Percentiles rank a stretch among this genome's conserved stretches.
phyloP scores from a whole-genome alignment of 225 moss, liverwort and hornwort species.

The Lunularia cruciata region DNA sequence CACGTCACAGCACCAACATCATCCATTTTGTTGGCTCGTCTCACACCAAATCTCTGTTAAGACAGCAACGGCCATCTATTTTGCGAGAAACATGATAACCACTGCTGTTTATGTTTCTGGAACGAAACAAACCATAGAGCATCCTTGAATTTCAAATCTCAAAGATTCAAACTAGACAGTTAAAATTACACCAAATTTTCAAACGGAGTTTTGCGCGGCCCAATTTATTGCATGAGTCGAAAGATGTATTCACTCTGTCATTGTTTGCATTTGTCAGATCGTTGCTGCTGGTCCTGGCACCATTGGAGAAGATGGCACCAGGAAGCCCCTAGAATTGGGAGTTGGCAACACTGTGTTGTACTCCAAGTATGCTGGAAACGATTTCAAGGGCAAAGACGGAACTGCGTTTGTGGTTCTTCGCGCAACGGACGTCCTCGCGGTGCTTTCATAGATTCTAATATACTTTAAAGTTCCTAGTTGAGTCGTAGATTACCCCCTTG shows the following conservation, averaged over 20 bases:
- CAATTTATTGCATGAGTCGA: no score
- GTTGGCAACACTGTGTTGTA: slow-evolving; percentile 80
- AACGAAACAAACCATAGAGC: no score
- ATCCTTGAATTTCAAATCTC: no score
- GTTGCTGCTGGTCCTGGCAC: slow-evolving; percentile 68
- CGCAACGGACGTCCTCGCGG: slow-evolving; percentile 75
- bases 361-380: slow-evolving; percentile 93
- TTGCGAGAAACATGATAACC: no score
- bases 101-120: no score
- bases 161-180: no score
- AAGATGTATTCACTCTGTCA: neutral
- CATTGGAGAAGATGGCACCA: slow-evolving; percentile 80
- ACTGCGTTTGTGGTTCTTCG: slow-evolving; percentile 73
- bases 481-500: slow-evolving; percentile 24
- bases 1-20: no score
- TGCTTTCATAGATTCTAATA: slow-evolving; percentile 50
- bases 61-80: no score
- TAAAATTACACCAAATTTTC: no score
- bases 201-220: no score
- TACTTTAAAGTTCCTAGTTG: neutral
- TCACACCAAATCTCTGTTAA: no score
- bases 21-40: no score
- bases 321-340: slow-evolving; percentile 70
- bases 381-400: slow-evolving; percentile 91
- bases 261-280: slow-evolving; percentile 17